Evolutionary conservation across 805 yeast genomes (phyloP), one percentile per base, ranked within the genome.

Genomic region (Zygosaccharomyces siamensis): DNA sequence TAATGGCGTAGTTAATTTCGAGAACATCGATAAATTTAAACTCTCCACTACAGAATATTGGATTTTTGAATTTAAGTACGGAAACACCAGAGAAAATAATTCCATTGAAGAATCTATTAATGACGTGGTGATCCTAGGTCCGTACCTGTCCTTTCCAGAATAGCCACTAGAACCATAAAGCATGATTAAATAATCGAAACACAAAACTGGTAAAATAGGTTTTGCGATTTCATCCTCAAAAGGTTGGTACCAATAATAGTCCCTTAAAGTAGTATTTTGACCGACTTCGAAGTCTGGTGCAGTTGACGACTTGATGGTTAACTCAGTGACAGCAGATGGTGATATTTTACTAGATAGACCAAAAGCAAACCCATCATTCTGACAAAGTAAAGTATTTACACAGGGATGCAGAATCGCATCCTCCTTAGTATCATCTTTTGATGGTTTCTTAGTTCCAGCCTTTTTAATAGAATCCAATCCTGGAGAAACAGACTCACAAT

Each of bases 1-100:
- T 6, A 70, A 59, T 1, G 64, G 55, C 4, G 59, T 61, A 1
- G 67, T 59, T 4, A 62, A 54, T 46, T 74, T 67, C 26, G 79
- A 72, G 42, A 77, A 70, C 32, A 83, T 52, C 14, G 76, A 72
- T 3, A 83, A 72, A 54, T 89, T 76, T 52, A 93, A 67, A 46
- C 83, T 86, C 59, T 92, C 97, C 18, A 93, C 66, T n/a, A 93
- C 73, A 0, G 97, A 89, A 49, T 84, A 83, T 60, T 92, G 97
- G 46, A 93, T 85, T 52, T 88, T 86, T 4, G 79, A 68, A 6
- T 90, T 80, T 55, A 92, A 76, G 49, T 74, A 72, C 0, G 95
- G 87, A 54, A 92, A 84, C 0, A 85, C 73, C 7, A 76, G 61
- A 4, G 86, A 80, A 61, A 89, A 87, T 1, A 90, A 72, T 51